phyloP scores from a whole-genome alignment of 352 stramenopile species.

The Globisporangium polare region DNA sequence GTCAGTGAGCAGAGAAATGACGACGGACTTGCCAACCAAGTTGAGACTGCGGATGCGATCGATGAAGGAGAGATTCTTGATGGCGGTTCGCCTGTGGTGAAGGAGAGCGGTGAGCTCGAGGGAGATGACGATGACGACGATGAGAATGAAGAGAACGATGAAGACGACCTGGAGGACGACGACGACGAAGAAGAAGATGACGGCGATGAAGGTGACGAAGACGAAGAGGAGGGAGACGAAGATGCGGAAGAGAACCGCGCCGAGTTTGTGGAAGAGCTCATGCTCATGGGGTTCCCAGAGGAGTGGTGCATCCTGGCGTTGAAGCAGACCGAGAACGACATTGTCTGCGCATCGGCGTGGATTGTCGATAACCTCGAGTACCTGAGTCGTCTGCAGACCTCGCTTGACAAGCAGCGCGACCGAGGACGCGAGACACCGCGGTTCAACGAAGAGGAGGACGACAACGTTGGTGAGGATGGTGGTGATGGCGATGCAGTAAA shows the following conservation, averaged over 20 bases:
- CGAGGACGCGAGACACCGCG: constrained; percentile 27
- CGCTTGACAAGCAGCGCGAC: constrained; percentile 66
- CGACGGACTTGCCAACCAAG: neutral
- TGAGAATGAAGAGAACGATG: constrained; percentile 15
- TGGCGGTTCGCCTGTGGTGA: neutral
- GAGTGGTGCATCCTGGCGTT: constrained; percentile 90
- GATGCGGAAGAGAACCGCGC: constrained; percentile 44
- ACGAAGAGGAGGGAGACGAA: constrained; percentile 49
- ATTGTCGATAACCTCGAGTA: constrained; percentile 94
- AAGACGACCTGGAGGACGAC: neutral
- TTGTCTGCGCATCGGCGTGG: constrained; percentile 88
- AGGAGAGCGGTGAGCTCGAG: neutral
- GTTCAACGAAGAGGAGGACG: constrained; percentile 74
- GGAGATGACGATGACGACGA: constrained; percentile 11
- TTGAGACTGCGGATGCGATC: neutral
- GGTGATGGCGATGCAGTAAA: neutral
- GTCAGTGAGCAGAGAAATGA: neutral
- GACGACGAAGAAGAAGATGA: constrained; percentile 24
- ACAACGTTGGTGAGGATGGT: constrained; percentile 13
- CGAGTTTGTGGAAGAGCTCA: constrained; percentile 89
- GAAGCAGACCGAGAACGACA: constrained; percentile 90
- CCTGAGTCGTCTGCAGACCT: constrained; percentile 75
- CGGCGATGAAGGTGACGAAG: constrained; percentile 38
- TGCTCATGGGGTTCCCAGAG: constrained; percentile 91
- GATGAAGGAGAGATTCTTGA: neutral